Evolutionary conservation across 176 grass and related monocot genomes (phyloP).

Genomic region (Cenchrus fungigraminus): DNA sequence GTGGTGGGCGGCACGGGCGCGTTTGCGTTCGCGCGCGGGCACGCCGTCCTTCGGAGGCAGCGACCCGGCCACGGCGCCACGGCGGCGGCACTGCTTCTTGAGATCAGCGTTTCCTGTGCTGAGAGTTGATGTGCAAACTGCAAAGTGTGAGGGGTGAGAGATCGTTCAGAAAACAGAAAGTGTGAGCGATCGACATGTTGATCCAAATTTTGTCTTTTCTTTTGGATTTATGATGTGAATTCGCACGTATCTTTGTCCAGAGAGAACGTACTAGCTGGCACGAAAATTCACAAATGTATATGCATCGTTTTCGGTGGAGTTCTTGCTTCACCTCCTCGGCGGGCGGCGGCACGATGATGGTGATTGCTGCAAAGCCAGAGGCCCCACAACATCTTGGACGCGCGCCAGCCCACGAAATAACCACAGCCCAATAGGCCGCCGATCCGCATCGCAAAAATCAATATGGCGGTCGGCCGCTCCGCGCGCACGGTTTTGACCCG

Average conservation of each 20-base stretch:
- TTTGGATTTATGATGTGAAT: not conserved
- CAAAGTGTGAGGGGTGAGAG: not conserved
- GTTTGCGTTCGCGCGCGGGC: conserved; percentile 62
- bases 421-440: too few species aligned
- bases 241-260: not conserved
- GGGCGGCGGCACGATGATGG: too few species aligned
- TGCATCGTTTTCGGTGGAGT: too few species aligned
- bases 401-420: too few species aligned
- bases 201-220: not conserved
- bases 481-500: too few species aligned
- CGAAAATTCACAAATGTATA: too few species aligned
- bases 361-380: too few species aligned
- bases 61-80: not conserved
- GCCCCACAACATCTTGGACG: too few species aligned
- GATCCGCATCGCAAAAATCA: too few species aligned
- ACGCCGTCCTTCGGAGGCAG: conserved; percentile 22
- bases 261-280: not conserved
- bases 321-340: too few species aligned
- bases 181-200: not conserved
- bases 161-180: not conserved
- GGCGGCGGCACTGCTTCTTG: conserved; percentile 28
- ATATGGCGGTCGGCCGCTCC: too few species aligned
- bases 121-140: not conserved
- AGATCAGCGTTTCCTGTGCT: conserved; percentile 32
- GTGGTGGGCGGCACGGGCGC: conserved; percentile 79